Evolutionary conservation across 2,329 filamentous ascomycete species (phyloP), one percentile per base, ranked within the genome.

Genomic region (Talaromyces islandicus): DNA sequence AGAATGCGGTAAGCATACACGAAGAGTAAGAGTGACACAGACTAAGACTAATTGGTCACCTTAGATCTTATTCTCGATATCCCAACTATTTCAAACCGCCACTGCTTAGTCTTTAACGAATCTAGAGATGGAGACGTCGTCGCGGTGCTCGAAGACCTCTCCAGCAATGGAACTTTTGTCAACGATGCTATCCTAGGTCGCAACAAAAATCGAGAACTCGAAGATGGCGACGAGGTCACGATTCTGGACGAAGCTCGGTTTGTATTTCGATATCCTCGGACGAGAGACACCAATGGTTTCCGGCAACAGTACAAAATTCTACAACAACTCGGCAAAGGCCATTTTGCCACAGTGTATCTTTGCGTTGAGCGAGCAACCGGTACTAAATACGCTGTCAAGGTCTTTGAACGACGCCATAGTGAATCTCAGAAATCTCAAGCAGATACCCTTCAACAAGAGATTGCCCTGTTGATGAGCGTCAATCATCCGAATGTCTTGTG

Each of bases 401-500:
- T 94, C 61, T 97, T 99, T 71, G 92, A 91, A 68, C 94, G 91
- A 76, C 87, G 89, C 5, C 82, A 87, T 2, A 90, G 89, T n/a
- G 83, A 88, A 61, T 91, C 92, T 46, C 92, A 97, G 65, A 86
- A 85, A 64, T 89, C 90, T 19, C 93, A 92, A 74, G 87, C 88
- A 6, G 91, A 96, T 62, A 88, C 91, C 2, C 77, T 97, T 52
- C 91, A 97, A 71, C 92, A 97, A 73, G 95, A 99, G 73, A 96
- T 99, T 71, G 93, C 91, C 24, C 91, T 99, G 17, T 78, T 99
- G 62, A 97, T 96, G 92, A 87, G 92, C n/a, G 91, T 99, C 63
- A 96, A 90, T 71, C 94, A 99, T 73, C 90, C 92, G 4, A 94
- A 95, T 66, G 84, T 99, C 57, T 81, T 99, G 14, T 97, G 92